Base-by-base conservation (phyloP, 768 basidiomycete species). In the Pleurotus citrinopileatus region DNA sequence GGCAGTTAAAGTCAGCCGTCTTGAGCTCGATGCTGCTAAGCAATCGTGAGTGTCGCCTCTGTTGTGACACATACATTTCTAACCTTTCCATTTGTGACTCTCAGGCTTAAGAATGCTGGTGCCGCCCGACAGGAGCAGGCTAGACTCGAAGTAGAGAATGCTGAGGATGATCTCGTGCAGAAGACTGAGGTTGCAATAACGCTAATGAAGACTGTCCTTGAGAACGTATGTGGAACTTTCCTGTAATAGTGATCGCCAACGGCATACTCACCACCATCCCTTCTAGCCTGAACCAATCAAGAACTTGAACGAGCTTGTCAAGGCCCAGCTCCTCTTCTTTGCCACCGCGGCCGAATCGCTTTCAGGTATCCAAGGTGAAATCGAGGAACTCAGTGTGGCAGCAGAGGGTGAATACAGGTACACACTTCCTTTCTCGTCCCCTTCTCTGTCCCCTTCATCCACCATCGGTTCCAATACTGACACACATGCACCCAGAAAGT, bases 121-220 rank as follows among this genome's bases (percentile, higher is more conserved):
- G 84, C 89, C 0, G 71, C 83, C 15, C 90, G 77, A 73, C 92
- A 95, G 67, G 97, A 98, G 65, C 94, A 97, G 50, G 91, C 94
- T 3, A 77, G 91, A 44, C 83, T 97, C 19, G 92, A 95, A 60
- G 90, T 93, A 8, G 91, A 94, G 80, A 93, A 93, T 58, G 90
- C 91, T 7, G 91, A 94, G 62, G 97, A 99, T 67, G 93, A 95
- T 69, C 82, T 98, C 27, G 97, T 98, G 4, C 94, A 95, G 67
- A 94, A 93, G 78, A 99, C 97, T 20, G 97, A 99, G 69, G 89
- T 95, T 26, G 96, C 95, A 1, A 97, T 97, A 62, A 91, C 89
- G 2, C 80, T 94, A 40, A 96, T 97, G 94, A 96, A 96, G 78
- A 89, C 91, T n/a, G 96, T 98, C 13, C 79, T 99, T 34, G 96